phyloP scores from a whole-genome alignment of 2,329 filamentous ascomycete genomes.

The Verticillium nubilum region DNA sequence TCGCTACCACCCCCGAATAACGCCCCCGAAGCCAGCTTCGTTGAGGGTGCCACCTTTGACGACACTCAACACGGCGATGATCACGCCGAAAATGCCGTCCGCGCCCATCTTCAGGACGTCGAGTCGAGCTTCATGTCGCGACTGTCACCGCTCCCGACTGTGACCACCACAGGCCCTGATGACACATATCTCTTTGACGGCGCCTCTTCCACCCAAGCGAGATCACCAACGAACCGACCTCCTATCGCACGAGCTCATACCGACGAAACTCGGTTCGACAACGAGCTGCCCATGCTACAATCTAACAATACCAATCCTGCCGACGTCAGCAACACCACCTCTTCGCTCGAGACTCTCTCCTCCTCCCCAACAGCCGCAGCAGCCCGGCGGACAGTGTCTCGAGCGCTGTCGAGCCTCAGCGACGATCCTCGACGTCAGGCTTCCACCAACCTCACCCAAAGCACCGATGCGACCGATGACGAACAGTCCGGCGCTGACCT shows the following conservation, averaged over 20 bases:
- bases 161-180: conserved; percentile 42
- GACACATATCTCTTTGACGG: conserved; percentile 56
- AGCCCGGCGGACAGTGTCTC: conserved; percentile 46
- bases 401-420: conserved; percentile 42
- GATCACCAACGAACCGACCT: background rate
- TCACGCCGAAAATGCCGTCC: conserved; percentile 46
- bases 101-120: conserved; percentile 55
- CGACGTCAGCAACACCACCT: conserved; percentile 37
- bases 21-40: conserved; percentile 31
- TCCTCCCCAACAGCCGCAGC: conserved; percentile 54
- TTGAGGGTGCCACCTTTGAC: conserved; percentile 33
- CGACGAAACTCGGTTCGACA: background rate
- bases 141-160: conserved; percentile 48
- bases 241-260: conserved; percentile 3
- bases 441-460: conserved; percentile 1
- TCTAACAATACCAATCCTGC: conserved; percentile 18
- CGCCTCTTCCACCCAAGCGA: conserved; percentile 13
- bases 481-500: background rate
- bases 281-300: conserved; percentile 7
- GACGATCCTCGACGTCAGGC: conserved; percentile 9
- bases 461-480: conserved; percentile 13
- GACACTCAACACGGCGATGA: conserved; percentile 38
- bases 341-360: conserved; percentile 45
- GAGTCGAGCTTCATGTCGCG: conserved; percentile 61
- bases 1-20: conserved; percentile 5